Conservation (phyloP, 306 rosid species). For the Lathyrus tuberosus region DNA sequence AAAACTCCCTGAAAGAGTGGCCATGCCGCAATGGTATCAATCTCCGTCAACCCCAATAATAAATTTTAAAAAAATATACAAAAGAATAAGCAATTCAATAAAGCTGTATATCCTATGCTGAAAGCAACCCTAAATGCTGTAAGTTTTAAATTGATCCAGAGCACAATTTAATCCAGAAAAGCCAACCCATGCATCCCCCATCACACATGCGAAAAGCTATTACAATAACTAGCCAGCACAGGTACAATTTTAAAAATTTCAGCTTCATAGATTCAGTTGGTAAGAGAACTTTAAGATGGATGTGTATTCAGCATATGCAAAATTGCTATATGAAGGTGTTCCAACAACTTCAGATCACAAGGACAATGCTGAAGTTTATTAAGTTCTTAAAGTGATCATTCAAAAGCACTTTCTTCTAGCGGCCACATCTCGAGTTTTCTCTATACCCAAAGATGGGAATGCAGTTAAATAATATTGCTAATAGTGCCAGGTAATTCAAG, state of each 20-base stretch:
- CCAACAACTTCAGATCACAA: background rate
- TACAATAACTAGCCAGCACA: constrained; percentile 12
- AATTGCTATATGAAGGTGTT: background rate
- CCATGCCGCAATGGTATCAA: background rate
- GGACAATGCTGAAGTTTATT: background rate
- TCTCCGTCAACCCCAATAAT: background rate
- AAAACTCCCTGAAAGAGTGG: background rate
- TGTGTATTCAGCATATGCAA: background rate
- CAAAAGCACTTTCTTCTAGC: constrained; percentile 1
- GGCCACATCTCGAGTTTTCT: constrained; percentile 12
- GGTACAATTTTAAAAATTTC: constrained; percentile 1
- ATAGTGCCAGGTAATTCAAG: background rate
- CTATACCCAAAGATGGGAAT: background rate
- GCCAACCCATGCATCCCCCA: background rate
- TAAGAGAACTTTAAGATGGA: background rate
- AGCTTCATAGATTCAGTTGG: constrained; percentile 20
- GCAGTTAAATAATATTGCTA: constrained; percentile 5
- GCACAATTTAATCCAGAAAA: constrained; percentile 21
- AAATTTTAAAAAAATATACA: background rate
- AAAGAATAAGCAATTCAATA: constrained; percentile 1
- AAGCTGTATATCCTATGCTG: background rate
- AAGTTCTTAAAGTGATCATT: background rate
- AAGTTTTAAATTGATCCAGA: constrained; percentile 24
- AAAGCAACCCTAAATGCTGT: background rate
- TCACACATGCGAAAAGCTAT: background rate